A percentile compares a stretch with the other conserved stretches of the same genome.
phyloP scores from a whole-genome alignment of 208 protist genomes.

The Leishmania braziliensis region DNA sequence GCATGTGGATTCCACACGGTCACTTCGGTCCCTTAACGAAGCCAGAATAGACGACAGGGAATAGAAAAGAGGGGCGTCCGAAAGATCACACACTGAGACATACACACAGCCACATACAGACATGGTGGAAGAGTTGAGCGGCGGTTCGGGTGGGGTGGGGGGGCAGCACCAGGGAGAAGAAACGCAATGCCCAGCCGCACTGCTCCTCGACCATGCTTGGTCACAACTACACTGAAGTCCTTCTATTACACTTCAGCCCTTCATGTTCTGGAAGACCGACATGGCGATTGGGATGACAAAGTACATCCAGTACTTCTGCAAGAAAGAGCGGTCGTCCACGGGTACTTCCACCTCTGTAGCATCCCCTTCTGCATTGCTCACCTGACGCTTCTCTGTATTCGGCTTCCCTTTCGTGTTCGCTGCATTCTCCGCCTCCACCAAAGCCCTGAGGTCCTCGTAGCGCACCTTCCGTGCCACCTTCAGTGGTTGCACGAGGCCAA shows the following conservation, averaged over 20 bases:
- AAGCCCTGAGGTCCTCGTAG: slow-evolving; percentile 69
- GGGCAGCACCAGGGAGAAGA: neutral
- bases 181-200: neutral
- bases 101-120: slow-evolving; percentile 13
- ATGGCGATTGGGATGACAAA: slow-evolving; percentile 67
- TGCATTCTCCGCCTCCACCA: slow-evolving; percentile 26
- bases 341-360: slow-evolving; percentile 67
- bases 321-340: slow-evolving; percentile 76
- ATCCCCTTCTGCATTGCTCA: slow-evolving; percentile 56
- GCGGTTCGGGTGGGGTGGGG: neutral
- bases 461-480: slow-evolving; percentile 45
- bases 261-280: slow-evolving; percentile 68
- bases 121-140: neutral
- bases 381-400: slow-evolving; percentile 41
- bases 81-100: neutral
- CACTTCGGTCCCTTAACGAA: neutral
- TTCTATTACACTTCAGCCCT: slow-evolving; percentile 19
- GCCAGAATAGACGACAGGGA: neutral
- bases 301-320: slow-evolving; percentile 92
- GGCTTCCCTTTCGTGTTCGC: slow-evolving; percentile 34
- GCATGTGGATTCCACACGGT: neutral
- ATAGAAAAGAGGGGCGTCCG: neutral
- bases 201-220: neutral
- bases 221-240: neutral
- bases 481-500: slow-evolving; percentile 48